Percentiles rank a stretch among this genome's conserved stretches.
Conservation (phyloP, 306 rosid species). For the Sphenostylis stenocarpa region DNA sequence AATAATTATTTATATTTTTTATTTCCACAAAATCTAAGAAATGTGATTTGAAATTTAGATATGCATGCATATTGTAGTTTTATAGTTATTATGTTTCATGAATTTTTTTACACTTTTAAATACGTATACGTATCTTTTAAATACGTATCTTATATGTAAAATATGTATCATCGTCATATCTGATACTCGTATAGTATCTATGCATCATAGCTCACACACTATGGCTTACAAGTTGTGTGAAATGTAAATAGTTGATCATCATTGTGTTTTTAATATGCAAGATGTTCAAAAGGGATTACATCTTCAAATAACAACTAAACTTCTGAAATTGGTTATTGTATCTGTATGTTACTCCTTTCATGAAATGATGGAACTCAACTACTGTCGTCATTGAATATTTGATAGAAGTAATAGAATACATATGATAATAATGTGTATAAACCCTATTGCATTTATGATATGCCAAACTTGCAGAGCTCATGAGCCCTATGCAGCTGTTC, state of each 20-base stretch:
- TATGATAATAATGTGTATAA: neutral
- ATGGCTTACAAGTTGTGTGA: neutral
- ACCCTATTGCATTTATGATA: constrained; percentile 4
- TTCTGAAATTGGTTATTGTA: neutral
- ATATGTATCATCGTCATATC: too few species aligned
- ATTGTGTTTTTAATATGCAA: constrained; percentile 7
- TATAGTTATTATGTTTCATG: too few species aligned
- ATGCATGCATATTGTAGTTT: too few species aligned
- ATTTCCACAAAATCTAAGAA: too few species aligned
- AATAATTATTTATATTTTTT: too few species aligned
- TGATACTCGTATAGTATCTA: too few species aligned
- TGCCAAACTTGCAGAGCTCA: neutral
- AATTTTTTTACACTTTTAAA: too few species aligned
- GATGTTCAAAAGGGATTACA: constrained; percentile 7
- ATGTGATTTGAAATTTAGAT: too few species aligned
- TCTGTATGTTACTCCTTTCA: neutral
- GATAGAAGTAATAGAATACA: constrained; percentile 1
- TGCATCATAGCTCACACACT: too few species aligned
- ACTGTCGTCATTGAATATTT: neutral
- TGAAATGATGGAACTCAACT: constrained; percentile 17
- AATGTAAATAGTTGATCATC: constrained; percentile 17
- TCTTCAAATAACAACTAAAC: constrained; percentile 3
- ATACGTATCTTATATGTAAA: too few species aligned
- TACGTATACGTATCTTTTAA: too few species aligned
- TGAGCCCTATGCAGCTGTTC: neutral